Evolutionary conservation across 257 asterid species (phyloP).

Genomic region (Orobanche coerulescens): DNA sequence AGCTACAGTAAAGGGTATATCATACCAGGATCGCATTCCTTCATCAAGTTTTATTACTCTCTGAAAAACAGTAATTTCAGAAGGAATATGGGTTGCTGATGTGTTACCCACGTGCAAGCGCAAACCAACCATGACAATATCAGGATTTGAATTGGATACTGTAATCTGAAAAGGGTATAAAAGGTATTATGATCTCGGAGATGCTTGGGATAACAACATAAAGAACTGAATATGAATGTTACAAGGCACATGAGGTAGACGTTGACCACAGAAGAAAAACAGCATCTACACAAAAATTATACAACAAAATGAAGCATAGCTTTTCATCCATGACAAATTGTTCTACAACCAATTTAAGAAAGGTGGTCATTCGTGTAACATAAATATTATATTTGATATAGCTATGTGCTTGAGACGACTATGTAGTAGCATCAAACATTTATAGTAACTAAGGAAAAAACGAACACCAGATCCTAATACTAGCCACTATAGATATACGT

Average conservation of each 20-base stretch:
- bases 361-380: neutral
- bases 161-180: conserved; percentile 48
- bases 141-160: conserved; percentile 89
- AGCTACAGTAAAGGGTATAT: conserved; percentile 91
- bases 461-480: neutral
- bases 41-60: conserved; percentile 83
- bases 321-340: conserved; percentile 4
- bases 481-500: neutral
- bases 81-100: conserved; percentile 83
- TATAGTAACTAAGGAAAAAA: neutral
- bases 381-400: neutral
- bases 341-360: neutral
- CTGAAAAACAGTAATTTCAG: conserved; percentile 79
- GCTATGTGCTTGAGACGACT: neutral
- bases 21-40: conserved; percentile 99
- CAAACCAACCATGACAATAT: conserved; percentile 92
- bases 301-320: neutral
- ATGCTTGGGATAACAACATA: conserved; percentile 14
- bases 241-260: neutral
- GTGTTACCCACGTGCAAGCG: conserved; percentile 93
- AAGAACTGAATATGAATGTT: conserved; percentile 7
- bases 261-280: neutral
- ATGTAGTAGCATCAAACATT: neutral
- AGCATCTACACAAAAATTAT: neutral
- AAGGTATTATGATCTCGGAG: conserved; percentile 17